These are phyloP conservation scores for Piper longum DNA, from an alignment of 164 flowering plant genomes.

Conservation along the genomic window DNA sequence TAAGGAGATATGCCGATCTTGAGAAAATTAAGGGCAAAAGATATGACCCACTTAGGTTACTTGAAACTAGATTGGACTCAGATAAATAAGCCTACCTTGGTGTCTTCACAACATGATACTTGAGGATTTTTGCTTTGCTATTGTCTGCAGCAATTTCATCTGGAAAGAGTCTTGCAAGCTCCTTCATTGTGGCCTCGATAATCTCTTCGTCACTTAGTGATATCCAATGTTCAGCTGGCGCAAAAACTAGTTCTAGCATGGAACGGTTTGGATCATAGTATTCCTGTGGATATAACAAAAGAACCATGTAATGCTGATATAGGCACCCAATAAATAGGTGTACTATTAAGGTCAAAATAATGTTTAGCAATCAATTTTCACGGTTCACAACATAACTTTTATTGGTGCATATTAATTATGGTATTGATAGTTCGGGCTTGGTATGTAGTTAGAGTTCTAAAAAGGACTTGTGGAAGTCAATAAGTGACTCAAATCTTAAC, in stretches of 20 bases:
- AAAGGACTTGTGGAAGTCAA: too few species aligned
- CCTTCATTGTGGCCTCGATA: conserved; percentile 90
- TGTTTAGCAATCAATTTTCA: too few species aligned
- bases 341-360: neutral
- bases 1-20: too few species aligned
- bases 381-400: too few species aligned
- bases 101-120: conserved; percentile 89
- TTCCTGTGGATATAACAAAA: conserved; percentile 38
- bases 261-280: conserved; percentile 81
- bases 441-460: too few species aligned
- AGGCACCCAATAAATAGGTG: neutral
- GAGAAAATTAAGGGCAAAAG: neutral
- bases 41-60: too few species aligned
- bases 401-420: too few species aligned
- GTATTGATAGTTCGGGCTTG: too few species aligned
- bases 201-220: conserved; percentile 78
- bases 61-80: neutral
- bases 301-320: neutral
- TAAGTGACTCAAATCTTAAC: too few species aligned
- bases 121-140: conserved; percentile 93
- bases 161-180: conserved; percentile 88
- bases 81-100: conserved; percentile 49
- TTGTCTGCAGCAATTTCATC: conserved; percentile 90
- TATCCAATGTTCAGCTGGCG: conserved; percentile 97
- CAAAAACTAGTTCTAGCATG: conserved; percentile 96